Evolutionary conservation across 225 moss, liverwort and hornwort genomes (phyloP).

Genomic region (Physcomitrellopsis africana): DNA sequence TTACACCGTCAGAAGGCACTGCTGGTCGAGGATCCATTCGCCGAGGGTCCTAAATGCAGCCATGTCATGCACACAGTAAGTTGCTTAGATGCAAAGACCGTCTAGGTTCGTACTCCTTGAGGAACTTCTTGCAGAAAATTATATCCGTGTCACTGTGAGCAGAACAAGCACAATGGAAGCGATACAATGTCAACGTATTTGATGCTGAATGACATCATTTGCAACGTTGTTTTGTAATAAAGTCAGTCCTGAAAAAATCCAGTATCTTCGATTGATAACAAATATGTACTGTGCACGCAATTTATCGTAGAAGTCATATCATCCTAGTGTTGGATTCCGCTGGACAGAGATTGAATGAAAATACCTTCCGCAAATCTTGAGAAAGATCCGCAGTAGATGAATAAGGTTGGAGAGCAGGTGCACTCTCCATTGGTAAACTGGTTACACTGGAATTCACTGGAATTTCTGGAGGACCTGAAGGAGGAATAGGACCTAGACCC

Average conservation of each 20-base stretch:
- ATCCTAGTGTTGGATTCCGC: constrained; percentile 14
- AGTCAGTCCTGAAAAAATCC: constrained; percentile 5
- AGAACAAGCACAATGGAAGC: neutral
- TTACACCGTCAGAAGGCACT: constrained; percentile 50
- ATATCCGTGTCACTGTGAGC: constrained; percentile 3
- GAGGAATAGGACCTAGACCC: constrained; percentile 44
- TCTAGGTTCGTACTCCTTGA: constrained; percentile 16
- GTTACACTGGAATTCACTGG: constrained; percentile 29
- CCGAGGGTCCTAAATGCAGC: constrained; percentile 80
- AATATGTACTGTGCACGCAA: neutral
- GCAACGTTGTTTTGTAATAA: constrained; percentile 9
- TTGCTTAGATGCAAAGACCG: constrained; percentile 29
- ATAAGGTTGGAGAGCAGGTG: constrained; percentile 40
- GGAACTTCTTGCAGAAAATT: constrained; percentile 1
- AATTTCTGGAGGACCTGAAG: constrained; percentile 39
- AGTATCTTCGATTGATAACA: constrained; percentile 3
- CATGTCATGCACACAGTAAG: constrained; percentile 32
- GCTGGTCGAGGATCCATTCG: constrained; percentile 64
- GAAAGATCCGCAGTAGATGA: constrained; percentile 55
- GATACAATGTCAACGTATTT: constrained; percentile 4
- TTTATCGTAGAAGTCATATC: neutral
- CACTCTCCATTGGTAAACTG: constrained; percentile 45
- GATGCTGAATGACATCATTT: neutral
- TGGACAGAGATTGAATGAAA: constrained; percentile 26
- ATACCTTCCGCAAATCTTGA: constrained; percentile 86